These are phyloP conservation scores for Pestalotiopsis sp. DNA, from an alignment of 2,329 filamentous ascomycete genomes.

Conservation along the genomic window DNA sequence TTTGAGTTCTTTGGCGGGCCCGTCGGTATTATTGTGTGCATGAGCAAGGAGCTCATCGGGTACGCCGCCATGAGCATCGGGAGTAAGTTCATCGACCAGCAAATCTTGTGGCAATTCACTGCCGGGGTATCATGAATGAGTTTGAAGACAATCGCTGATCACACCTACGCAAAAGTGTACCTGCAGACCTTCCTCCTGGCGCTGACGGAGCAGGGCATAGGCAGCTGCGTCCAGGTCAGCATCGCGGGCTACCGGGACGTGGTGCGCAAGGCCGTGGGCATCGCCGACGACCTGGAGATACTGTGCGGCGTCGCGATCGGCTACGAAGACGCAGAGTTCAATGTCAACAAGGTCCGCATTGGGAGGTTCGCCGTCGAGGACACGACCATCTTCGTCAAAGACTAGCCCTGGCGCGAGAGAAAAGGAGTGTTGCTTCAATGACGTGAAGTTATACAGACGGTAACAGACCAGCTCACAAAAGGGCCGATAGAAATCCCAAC, in stretches of 20 bases:
- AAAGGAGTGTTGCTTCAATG: neutral
- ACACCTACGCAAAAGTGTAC: slow-evolving; percentile 15
- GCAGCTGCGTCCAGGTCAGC: slow-evolving; percentile 20
- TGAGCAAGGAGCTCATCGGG: slow-evolving; percentile 16
- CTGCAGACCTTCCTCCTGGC: slow-evolving; percentile 21
- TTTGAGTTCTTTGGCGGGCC: slow-evolving; percentile 26
- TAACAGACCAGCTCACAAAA: neutral
- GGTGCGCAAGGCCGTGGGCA: slow-evolving; percentile 15
- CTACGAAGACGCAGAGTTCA: slow-evolving; percentile 16
- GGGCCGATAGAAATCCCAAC: neutral
- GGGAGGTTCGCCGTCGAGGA: neutral
- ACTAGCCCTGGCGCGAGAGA: neutral
- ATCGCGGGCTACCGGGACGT: slow-evolving; percentile 20
- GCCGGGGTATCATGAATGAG: no score
- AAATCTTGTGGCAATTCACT: no score
- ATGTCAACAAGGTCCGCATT: slow-evolving; percentile 16
- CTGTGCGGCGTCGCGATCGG: slow-evolving; percentile 21
- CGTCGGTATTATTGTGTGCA: slow-evolving; percentile 20
- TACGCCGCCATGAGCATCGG: slow-evolving; percentile 20
- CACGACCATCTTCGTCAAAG: neutral
- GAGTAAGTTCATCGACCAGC: neutral
- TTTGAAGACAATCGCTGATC: neutral
- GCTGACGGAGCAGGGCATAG: slow-evolving; percentile 17
- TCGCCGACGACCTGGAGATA: slow-evolving; percentile 16
- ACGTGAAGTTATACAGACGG: neutral